These are phyloP conservation scores for Colletotrichum kahawae DNA, from an alignment of 2,329 filamentous ascomycete genomes.

Conservation along the genomic window DNA sequence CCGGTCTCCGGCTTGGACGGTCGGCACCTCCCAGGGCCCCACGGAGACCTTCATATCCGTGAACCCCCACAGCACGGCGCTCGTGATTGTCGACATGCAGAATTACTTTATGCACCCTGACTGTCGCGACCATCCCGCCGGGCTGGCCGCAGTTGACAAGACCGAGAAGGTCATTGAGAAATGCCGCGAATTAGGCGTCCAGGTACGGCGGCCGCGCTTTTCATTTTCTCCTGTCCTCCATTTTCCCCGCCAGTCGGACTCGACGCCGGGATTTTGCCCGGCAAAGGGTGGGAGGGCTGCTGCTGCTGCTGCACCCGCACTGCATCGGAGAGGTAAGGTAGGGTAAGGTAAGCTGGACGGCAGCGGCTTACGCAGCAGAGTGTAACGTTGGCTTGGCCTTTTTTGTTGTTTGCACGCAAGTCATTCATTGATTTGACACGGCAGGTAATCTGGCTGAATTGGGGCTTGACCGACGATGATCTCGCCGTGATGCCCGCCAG, in stretches of 20 bases:
- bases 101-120: conserved; percentile 52
- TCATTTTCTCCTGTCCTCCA: background rate
- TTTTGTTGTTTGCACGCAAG: background rate
- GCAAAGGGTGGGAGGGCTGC: background rate
- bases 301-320: background rate
- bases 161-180: conserved; percentile 44
- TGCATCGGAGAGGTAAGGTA: background rate
- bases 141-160: conserved; percentile 43
- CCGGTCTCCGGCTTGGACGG: conserved; percentile 7
- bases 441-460: conserved; percentile 58
- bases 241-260: conserved; percentile 3
- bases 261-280: background rate
- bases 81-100: conserved; percentile 59
- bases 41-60: conserved; percentile 35
- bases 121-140: conserved; percentile 42
- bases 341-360: background rate
- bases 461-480: conserved; percentile 60
- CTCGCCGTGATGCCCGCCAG: conserved; percentile 54
- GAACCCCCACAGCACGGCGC: conserved; percentile 43
- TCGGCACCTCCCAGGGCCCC: conserved; percentile 15
- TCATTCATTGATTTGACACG: background rate
- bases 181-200: conserved; percentile 54
- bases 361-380: background rate
- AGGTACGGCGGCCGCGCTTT: conserved; percentile 30
- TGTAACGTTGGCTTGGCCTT: background rate